These are phyloP conservation scores for Cutaneotrichosporon dermatis DNA, from an alignment of 1,284 basidiomycete species.

Conservation along the genomic window DNA sequence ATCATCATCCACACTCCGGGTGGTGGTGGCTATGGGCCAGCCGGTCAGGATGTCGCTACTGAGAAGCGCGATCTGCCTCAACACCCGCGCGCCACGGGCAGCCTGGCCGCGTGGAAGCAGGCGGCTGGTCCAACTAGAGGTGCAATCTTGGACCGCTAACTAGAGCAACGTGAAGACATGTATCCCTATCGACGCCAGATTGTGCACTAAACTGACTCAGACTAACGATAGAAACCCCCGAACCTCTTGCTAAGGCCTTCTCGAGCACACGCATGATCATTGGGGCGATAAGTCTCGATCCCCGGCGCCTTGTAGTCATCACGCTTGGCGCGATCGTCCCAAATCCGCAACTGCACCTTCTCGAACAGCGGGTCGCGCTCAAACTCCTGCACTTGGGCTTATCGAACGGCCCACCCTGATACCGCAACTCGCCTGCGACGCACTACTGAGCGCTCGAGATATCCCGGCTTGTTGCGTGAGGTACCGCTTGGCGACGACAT, in stretches of 20 bases:
- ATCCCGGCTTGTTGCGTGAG: conserved; percentile 29
- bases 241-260: no score
- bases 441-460: conserved; percentile 26
- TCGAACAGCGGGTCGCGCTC: conserved; percentile 28
- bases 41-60: neutral
- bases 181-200: no score
- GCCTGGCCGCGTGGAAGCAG: conserved; percentile 1
- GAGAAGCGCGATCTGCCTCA: neutral
- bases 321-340: conserved; percentile 38
- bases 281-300: conserved; percentile 20
- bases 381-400: conserved; percentile 27
- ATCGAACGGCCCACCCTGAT: conserved; percentile 38
- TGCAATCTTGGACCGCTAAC: no score
- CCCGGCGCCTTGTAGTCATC: conserved; percentile 24
- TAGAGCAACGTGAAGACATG: no score
- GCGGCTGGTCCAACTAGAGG: conserved; percentile 2
- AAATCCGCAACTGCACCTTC: conserved; percentile 34
- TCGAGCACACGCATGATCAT: conserved; percentile 12
- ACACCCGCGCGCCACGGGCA: neutral
- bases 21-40: conserved; percentile 66
- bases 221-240: no score
- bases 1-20: conserved; percentile 84
- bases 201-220: no score
- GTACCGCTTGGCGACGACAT: conserved; percentile 39
- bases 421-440: conserved; percentile 27